phyloP scores from a whole-genome alignment of 2,329 filamentous ascomycete species.

The Magnaporthales sp. region DNA sequence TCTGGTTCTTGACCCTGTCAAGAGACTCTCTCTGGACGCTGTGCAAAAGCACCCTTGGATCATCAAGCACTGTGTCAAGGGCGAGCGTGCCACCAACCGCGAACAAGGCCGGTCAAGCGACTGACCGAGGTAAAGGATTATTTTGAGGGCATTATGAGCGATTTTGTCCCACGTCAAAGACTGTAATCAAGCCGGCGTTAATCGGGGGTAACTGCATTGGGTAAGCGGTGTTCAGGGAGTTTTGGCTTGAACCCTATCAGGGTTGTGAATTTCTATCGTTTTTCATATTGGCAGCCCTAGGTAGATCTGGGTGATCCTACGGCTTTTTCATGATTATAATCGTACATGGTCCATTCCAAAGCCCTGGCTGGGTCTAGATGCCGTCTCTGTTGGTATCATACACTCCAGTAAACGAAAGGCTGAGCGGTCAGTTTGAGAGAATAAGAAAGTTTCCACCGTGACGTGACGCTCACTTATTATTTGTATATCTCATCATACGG shows the following conservation, averaged over 20 bases:
- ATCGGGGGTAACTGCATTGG: not conserved
- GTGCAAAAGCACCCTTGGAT: slow-evolving; percentile 94
- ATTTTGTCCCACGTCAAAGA: not conserved
- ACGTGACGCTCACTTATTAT: not conserved
- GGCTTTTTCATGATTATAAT: slow-evolving; percentile 3
- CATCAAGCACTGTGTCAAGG: slow-evolving; percentile 78
- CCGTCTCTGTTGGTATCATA: not conserved
- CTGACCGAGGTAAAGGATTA: not conserved
- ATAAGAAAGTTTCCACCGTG: not conserved
- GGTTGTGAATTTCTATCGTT: not conserved
- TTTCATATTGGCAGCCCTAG: not conserved
- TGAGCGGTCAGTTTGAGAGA: not conserved
- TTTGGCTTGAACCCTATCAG: not conserved
- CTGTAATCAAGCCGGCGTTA: not conserved
- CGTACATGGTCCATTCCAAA: not conserved
- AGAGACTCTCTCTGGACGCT: slow-evolving; percentile 82
- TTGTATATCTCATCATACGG: slow-evolving; percentile 93
- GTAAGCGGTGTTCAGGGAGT: not conserved
- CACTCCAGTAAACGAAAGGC: not conserved
- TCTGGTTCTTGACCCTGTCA: slow-evolving; percentile 86
- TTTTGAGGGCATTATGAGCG: not conserved
- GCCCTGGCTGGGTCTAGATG: not conserved
- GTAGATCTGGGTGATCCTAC: not conserved
- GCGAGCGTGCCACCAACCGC: slow-evolving; percentile 42
- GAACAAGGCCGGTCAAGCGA: slow-evolving; percentile 28